Evolutionary conservation across 345 rosid genomes (phyloP).

Genomic region (Syzygium aqueum): DNA sequence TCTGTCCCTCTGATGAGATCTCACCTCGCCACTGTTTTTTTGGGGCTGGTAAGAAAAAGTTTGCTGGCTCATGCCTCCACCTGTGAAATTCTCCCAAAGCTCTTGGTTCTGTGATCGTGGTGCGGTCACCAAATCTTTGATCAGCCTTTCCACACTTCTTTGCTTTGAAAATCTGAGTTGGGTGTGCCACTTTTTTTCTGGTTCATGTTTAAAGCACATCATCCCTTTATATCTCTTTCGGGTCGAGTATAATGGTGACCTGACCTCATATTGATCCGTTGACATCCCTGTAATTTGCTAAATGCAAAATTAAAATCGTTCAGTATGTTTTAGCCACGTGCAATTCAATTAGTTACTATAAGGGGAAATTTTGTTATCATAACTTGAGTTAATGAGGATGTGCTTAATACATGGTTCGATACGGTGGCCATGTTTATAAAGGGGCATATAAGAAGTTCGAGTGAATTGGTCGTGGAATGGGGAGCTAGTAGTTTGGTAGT

Average conservation of each 20-base stretch:
- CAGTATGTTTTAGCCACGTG: neutral
- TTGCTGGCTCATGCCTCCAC: neutral
- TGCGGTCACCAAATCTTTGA: neutral
- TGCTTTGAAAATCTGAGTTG: too few species aligned
- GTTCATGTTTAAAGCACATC: neutral
- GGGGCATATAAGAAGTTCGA: neutral
- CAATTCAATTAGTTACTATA: neutral
- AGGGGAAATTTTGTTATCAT: neutral
- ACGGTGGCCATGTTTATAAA: neutral
- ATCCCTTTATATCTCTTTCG: neutral
- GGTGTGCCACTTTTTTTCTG: too few species aligned
- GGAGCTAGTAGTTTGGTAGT: neutral
- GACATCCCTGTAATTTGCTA: neutral
- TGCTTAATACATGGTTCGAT: neutral
- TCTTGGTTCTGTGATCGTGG: neutral
- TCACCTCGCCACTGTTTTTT: neutral
- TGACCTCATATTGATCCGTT: accelerated
- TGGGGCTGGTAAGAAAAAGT: neutral
- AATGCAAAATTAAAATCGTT: neutral
- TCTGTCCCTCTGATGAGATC: neutral
- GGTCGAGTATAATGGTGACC: neutral
- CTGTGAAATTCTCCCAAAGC: neutral
- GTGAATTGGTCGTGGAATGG: neutral
- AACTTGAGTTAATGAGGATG: neutral
- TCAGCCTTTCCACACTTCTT: neutral